Percentiles rank a stretch among this genome's conserved stretches.
These are phyloP conservation scores for Paecilomyces sp. DNA, from an alignment of 2,329 filamentous ascomycete species.

Conservation along the genomic window DNA sequence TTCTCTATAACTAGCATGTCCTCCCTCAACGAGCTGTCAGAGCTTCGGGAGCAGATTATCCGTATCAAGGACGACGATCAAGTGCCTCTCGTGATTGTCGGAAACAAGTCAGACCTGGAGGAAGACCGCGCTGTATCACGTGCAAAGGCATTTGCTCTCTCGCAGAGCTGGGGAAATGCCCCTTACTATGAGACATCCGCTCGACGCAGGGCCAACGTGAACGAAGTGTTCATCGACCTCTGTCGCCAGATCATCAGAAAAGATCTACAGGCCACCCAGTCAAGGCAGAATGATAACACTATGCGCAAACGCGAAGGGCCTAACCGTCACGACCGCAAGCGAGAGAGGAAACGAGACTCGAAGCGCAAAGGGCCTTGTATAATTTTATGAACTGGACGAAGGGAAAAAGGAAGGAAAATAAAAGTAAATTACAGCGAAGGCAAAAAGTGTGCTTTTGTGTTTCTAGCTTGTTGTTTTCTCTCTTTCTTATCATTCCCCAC, in stretches of 20 bases:
- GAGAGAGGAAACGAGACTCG: conserved; percentile 19
- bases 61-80: conserved; percentile 84
- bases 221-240: conserved; percentile 81
- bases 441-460: background rate
- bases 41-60: conserved; percentile 80
- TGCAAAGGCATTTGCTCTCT: conserved; percentile 72
- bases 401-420: background rate
- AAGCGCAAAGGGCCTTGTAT: conserved; percentile 32
- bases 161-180: conserved; percentile 77
- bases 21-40: conserved; percentile 73
- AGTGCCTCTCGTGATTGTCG: conserved; percentile 81
- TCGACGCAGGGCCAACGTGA: conserved; percentile 74
- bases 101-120: conserved; percentile 86
- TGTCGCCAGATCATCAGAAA: conserved; percentile 76
- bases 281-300: conserved; percentile 19
- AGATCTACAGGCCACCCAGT: conserved; percentile 42
- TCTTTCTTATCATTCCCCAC: background rate
- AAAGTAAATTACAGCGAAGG: conserved; percentile 2
- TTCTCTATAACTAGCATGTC: conserved; percentile 84
- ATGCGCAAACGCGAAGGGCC: conserved; percentile 28
- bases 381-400: conserved; percentile 22
- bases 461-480: conserved; percentile 4
- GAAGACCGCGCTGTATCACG: conserved; percentile 74
- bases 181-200: conserved; percentile 91
- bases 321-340: conserved; percentile 27